Evolutionary conservation across 768 basidiomycete genomes (phyloP).

Genomic region (Collybia mongolica): DNA sequence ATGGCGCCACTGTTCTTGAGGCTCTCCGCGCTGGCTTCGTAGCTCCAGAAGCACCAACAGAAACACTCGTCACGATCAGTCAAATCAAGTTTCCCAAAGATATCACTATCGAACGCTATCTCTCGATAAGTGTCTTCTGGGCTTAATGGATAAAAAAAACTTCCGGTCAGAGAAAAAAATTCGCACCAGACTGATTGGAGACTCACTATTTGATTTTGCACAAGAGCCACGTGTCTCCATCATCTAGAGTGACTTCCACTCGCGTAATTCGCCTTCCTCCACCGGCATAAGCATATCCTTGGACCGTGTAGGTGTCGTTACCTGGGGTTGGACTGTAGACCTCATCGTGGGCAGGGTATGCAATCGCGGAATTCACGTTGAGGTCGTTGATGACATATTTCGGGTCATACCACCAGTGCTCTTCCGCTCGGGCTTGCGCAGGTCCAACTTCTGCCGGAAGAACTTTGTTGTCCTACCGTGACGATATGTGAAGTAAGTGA

Average conservation of each 20-base stretch:
- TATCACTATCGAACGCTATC: slow-evolving; percentile 27
- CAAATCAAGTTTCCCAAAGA: slow-evolving; percentile 51
- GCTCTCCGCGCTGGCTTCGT: slow-evolving; percentile 30
- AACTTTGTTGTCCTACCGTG: slow-evolving; percentile 53
- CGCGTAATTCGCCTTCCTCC: slow-evolving; percentile 57
- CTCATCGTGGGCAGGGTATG: slow-evolving; percentile 55
- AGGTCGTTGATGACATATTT: slow-evolving; percentile 50
- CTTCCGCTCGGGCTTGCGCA: slow-evolving; percentile 49
- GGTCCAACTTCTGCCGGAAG: slow-evolving; percentile 52
- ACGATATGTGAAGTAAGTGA: not conserved
- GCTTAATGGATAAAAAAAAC: not conserved
- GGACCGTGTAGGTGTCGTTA: slow-evolving; percentile 33
- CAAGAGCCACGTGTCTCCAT: slow-evolving; percentile 48
- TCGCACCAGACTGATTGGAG: too few relatives aligned
- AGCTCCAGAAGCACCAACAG: slow-evolving; percentile 64
- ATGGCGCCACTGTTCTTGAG: slow-evolving; percentile 36
- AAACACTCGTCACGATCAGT: slow-evolving; percentile 49
- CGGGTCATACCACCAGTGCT: slow-evolving; percentile 56
- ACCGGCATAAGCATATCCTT: slow-evolving; percentile 64
- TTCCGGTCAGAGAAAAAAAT: too few relatives aligned
- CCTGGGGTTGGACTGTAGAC: slow-evolving; percentile 9
- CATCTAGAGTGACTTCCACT: slow-evolving; percentile 57
- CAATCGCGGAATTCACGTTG: slow-evolving; percentile 59
- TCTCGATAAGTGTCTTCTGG: slow-evolving; percentile 52
- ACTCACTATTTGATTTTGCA: slow-evolving; percentile 29